Evolutionary conservation across 2,329 filamentous ascomycete species (phyloP), one percentile per base, ranked within the genome.

Genomic region (Tetracladium maxilliforme): DNA sequence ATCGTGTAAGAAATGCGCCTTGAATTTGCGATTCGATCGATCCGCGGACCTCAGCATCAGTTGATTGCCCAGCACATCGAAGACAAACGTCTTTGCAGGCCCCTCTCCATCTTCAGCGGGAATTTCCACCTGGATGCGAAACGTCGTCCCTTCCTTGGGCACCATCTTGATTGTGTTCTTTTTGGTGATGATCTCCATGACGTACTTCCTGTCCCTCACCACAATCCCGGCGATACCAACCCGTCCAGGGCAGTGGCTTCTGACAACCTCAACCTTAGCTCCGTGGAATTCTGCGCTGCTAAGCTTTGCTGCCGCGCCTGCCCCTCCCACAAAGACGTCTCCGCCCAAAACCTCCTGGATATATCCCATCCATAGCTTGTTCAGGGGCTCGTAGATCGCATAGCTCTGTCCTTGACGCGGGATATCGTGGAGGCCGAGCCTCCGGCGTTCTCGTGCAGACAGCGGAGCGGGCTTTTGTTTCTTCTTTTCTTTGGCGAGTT

Each of bases 241-340:
- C 10, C 87, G 63, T 27, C 79, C 73, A 10, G 77, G 68, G 46
- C 86, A 94, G 16, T 68, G 56, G 47, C 84, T 90, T 38, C 86
- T 57, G 28, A 87, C 78, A 13, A 95, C 82, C 52, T 84, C 72
- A 12, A 94, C 48, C 37, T 72, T 58, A 10, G 87, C 86, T 3
- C 90, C 90, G 47, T 95, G 86, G 41, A 84, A 87, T 51, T 98
- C 90, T 3, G 86, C 87, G 29, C 76, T 82, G 22, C 70, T 73
- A 17, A 98, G 55, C 48, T 90, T 79, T 5, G 78, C 77, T 5
- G 75, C 79, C 3, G 74, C 64, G 22, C 39, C 28, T 26, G 29
- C 15, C 24, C 35, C 25, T 15, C 42, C 23, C 29, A 4, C 39
- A 34, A 16, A 36, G 3, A 70, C 45, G 32, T 68, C 64, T 28